Evolutionary conservation across 257 asterid genomes (phyloP), one percentile per base, ranked within the genome.

Genomic region (Ophiorrhiza pumila): DNA sequence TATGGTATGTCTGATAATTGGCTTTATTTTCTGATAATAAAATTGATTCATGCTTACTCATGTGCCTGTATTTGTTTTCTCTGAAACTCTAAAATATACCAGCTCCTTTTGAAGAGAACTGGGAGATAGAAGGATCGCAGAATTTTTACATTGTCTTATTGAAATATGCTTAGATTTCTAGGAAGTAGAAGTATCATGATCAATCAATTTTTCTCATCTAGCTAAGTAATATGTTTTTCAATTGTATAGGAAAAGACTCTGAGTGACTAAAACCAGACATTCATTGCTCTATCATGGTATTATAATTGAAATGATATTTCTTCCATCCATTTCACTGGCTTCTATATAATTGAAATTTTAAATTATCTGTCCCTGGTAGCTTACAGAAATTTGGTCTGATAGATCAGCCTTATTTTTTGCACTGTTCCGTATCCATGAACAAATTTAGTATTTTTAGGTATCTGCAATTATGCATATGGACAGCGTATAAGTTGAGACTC

Each of bases 1-100:
- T 90, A 84, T 31, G 95, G 95, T 89, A 87, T 37, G 75, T 37
- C 32, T 76, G 10, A 15, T 72, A 47, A 43, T 35, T 55, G 8
- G 4, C 46, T 56, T 23, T 23, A 59, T 46, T 53, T 41, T 29
- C 31, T n/a, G 32, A 31, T 57, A 7, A 43, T 37, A 9, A 17
- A 18, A 50, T 27, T 34, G 65, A 32, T 35, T 66, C 20, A 12
- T 65, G 61, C 42, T 34, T 67, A 31, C 34, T 60, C n/a, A 34
- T 35, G 12, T 20, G 43, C 77, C 22, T 34, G 7, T 20, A 68
- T 20, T 50, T n/a, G n/a, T n/a, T 62, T 62, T 12, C 7, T 63
- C 43, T 22, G 7, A 5, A 34, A 22, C 65, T 35, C 31, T n/a
- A 53, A n/a, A 34, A 52, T n/a, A n/a, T 23, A 5, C 17, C 29